A percentile compares a stretch with the other conserved stretches of the same genome.
Conservation (phyloP, 1,284 basidiomycete species). For the Wallemia ichthyophaga region DNA sequence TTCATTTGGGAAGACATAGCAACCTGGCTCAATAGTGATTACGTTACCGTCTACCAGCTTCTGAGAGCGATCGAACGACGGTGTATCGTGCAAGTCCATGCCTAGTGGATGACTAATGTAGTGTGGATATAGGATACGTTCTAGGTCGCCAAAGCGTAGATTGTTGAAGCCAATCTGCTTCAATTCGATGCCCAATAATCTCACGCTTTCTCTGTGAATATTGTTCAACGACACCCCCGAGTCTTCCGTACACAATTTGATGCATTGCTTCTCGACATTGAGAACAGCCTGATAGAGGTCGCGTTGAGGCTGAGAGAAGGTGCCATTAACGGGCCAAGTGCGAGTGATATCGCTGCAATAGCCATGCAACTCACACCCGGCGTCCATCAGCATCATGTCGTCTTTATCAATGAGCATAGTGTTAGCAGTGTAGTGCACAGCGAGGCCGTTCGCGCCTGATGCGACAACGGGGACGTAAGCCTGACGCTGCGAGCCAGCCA, state of each 20-base stretch:
- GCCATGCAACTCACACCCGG: slow-evolving; percentile 25
- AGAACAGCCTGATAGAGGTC: slow-evolving; percentile 67
- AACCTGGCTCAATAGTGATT: slow-evolving; percentile 29
- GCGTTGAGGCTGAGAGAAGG: slow-evolving; percentile 45
- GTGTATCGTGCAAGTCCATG: slow-evolving; percentile 22
- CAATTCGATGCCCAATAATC: slow-evolving; percentile 38
- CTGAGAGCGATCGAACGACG: slow-evolving; percentile 4
- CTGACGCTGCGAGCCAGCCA: slow-evolving; percentile 45
- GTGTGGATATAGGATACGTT: slow-evolving; percentile 53
- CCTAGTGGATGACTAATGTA: slow-evolving; percentile 44
- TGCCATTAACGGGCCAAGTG: slow-evolving; percentile 58
- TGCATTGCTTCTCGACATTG: slow-evolving; percentile 37
- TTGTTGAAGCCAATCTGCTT: slow-evolving; percentile 45
- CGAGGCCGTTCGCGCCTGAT: slow-evolving; percentile 55
- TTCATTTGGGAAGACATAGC: slow-evolving; percentile 45
- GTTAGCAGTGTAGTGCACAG: slow-evolving; percentile 76
- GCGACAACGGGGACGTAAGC: slow-evolving; percentile 89
- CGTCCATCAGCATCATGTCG: slow-evolving; percentile 7
- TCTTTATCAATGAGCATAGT: slow-evolving; percentile 59
- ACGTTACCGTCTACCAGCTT: slow-evolving; percentile 52
- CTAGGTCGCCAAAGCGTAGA: slow-evolving; percentile 31
- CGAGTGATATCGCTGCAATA: slow-evolving; percentile 94
- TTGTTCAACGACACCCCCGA: slow-evolving; percentile 32
- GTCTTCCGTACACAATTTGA: slow-evolving; percentile 24
- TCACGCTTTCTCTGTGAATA: slow-evolving; percentile 46